Base-by-base conservation (phyloP, 192 early-diverging fungal genomes). In the Entomortierella chlamydospora region DNA sequence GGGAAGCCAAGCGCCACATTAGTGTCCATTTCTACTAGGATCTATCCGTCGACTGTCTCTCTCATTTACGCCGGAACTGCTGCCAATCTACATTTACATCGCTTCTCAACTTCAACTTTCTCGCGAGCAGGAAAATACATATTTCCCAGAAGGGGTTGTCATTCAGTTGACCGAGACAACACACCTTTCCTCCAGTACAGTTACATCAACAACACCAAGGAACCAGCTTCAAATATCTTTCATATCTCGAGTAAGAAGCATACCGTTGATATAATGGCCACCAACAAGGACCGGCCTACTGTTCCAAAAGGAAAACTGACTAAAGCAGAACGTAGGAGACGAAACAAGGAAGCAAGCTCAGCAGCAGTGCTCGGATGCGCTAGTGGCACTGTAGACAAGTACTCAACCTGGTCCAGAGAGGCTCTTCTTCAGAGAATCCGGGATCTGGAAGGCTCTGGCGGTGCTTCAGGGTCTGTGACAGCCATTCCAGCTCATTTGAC, bases 221-320 rank as follows among this genome's bases (percentile, higher is more conserved):
- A 55, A 11, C 17, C 62, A 22, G 51, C 50, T 20, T 9, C 22
- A 1, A 37, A 53, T 49, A 45, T 61, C 39, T 37, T 41, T 22
- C 29, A 49, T 12, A 29, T 29, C 54, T 23, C 31, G 23, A 52
- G n/a, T 54, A n/a, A n/a, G n/a, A n/a, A n/a, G n/a, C n/a, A n/a
- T 23, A 28, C n/a, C 37, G 5, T 31, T 23, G 50, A 28, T 37
- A 52, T 28, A 26, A 78, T 78, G 73, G 43, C 73, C 15, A 78
- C 73, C 56, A 79, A 79, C 55, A 79, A 78, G 29, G 73, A 78
- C 30, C 66, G 73, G 8, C 73, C 67, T 11, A n/a, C n/a, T n/a
- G n/a, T n/a, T n/a, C n/a, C n/a, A n/a, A 17, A 47, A 4, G 63
- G 70, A 0, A 62, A 63, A n/a, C 28, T 62, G 37, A 78, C 47